Evolutionary conservation across 2,329 filamentous ascomycete genomes (phyloP), one percentile per base, ranked within the genome.

Genomic region (Salinomyces thailandicus): DNA sequence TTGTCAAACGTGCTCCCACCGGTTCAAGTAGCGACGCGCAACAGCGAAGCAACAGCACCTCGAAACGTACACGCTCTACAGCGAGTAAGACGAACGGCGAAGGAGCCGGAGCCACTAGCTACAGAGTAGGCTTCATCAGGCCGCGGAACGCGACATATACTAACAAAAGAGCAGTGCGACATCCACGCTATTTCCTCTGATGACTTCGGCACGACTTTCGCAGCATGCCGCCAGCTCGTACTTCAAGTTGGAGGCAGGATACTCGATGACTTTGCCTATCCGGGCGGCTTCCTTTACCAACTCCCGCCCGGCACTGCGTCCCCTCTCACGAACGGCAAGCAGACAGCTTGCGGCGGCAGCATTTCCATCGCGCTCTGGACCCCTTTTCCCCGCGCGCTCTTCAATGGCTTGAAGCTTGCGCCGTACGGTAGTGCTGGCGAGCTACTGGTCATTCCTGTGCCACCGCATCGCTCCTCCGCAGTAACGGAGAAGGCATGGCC

Each of bases 271-370:
- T 43, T 42, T 22, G 30, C 35, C 18, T 51, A 39, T 35, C 39
- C 34, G 3, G 46, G 46, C 22, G 48, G 48, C 9, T 48, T 51
- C 31, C 36, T 51, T 27, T 51, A 41, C 29, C 27, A 30, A 30
- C 11, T 30, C 8, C 27, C 27, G 27, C 11, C 11, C 27, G 8
- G 15, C 14, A n/a, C 27, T 5, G 42, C 38, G 11, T 39, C 42
- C 15, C 33, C 46, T 5, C 27, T 30, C 11, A n/a, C 20, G 13
- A 26, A 34, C 27, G 26, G 36, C 9, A 39, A 43, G 8, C 16
- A 31, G 12, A 33, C 39, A 2, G 24, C 17, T 16, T n/a, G 26
- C 8, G 42, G 42, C 14, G 38, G 38, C 16, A 30, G 37, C 19
- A 43, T 46, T 30, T 36, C 28, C 8, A 32, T 48, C 24, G 18